These are phyloP conservation scores for Didymella arachidicola DNA, from an alignment of 2,329 filamentous ascomycete genomes.

Conservation along the genomic window DNA sequence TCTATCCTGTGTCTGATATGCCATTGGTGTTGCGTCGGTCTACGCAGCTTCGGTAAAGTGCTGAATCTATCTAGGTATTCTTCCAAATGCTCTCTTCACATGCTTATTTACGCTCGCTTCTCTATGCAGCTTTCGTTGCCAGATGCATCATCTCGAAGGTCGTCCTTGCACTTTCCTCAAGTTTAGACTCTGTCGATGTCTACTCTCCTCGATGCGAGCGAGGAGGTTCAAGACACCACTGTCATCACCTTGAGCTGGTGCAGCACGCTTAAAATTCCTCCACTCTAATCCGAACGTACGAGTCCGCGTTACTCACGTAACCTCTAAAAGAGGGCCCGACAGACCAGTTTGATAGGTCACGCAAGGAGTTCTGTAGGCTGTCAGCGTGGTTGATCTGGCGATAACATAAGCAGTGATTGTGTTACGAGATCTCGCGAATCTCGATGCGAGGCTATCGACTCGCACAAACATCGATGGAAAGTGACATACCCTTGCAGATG, in stretches of 20 bases:
- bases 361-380: constrained; percentile 10
- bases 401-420: not conserved
- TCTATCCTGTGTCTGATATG: not conserved
- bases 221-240: not conserved
- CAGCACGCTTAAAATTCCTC: constrained; percentile 19
- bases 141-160: not conserved
- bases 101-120: not conserved
- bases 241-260: not conserved
- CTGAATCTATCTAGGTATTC: constrained; percentile 4
- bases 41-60: not conserved
- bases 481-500: constrained; percentile 25
- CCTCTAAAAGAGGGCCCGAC: constrained; percentile 34
- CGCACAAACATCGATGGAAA: not conserved
- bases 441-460: not conserved
- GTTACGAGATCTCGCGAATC: not conserved
- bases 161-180: not conserved
- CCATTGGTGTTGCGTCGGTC: not conserved
- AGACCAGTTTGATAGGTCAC: constrained; percentile 31
- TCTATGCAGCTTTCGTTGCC: not conserved
- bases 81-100: not conserved
- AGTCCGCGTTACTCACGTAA: constrained; percentile 37
- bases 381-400: not conserved
- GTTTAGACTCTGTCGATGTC: not conserved
- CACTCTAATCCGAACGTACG: constrained; percentile 33
- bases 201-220: not conserved